phyloP scores from a whole-genome alignment of 768 basidiomycete genomes.

The Hortiboletus campestris region DNA sequence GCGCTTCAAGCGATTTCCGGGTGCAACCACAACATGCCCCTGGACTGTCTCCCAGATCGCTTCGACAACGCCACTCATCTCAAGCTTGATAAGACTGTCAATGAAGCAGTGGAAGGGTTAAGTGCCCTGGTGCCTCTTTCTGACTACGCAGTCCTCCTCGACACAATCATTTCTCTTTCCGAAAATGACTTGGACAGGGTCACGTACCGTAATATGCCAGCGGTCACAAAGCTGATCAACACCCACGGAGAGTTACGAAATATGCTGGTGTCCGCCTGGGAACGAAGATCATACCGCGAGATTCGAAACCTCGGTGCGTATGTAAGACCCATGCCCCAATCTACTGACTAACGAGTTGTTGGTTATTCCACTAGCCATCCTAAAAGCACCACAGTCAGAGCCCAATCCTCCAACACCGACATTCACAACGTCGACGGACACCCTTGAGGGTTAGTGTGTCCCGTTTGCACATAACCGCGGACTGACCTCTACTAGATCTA shows the following conservation, averaged over 20 bases:
- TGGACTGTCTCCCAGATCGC: not conserved
- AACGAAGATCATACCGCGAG: no score
- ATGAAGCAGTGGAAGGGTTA: no score
- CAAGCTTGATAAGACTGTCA: not conserved
- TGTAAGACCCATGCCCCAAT: not conserved
- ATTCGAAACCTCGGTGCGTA: constrained; percentile 8
- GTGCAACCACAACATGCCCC: not conserved
- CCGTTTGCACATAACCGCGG: no score
- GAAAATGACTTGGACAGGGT: not conserved
- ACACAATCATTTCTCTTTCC: not conserved
- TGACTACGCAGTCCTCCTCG: not conserved
- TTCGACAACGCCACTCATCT: not conserved
- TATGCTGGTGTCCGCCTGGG: not conserved
- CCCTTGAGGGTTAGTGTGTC: not conserved
- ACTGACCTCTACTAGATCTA: not conserved
- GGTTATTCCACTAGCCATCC: no score
- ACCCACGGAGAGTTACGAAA: not conserved
- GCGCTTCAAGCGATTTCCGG: no score
- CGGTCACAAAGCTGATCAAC: not conserved
- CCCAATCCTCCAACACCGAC: not conserved
- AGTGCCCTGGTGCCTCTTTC: no score
- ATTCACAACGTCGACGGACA: no score
- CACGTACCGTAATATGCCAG: not conserved
- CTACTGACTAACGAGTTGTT: no score
- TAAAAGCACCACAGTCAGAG: not conserved